A percentile compares a stretch with the other conserved stretches of the same genome.
Conservation (phyloP, 225 moss, liverwort and hornwort genomes). For the Lunularia cruciata region DNA sequence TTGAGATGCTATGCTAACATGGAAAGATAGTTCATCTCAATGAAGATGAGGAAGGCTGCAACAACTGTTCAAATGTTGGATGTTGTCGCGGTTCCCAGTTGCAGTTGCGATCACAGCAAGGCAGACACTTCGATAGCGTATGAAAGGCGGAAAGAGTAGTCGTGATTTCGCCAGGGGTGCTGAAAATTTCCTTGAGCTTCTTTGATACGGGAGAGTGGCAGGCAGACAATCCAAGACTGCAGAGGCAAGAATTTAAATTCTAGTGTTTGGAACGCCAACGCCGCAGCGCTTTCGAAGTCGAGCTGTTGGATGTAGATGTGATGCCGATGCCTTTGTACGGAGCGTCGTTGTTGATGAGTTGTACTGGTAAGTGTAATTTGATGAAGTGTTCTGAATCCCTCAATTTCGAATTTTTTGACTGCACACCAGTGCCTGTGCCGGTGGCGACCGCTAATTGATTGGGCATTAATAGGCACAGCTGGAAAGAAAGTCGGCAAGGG, state of each 20-base stretch:
- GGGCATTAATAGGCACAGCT: too few relatives aligned
- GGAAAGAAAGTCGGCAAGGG: too few relatives aligned
- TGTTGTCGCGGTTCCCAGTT: slow-evolving; percentile 36
- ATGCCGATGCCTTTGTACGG: not conserved
- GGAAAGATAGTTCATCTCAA: not conserved
- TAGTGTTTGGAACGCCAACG: not conserved
- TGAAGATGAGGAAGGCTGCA: not conserved
- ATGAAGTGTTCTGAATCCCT: too few relatives aligned
- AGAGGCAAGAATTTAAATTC: not conserved
- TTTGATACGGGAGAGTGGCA: not conserved
- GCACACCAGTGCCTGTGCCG: too few relatives aligned
- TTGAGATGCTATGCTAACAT: too few relatives aligned
- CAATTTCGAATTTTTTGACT: not conserved
- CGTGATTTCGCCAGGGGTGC: not conserved
- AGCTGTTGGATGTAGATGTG: slow-evolving; percentile 2
- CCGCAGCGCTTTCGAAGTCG: not conserved
- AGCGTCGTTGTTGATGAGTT: not conserved
- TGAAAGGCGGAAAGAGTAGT: slow-evolving; percentile 1
- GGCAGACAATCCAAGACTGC: too few relatives aligned
- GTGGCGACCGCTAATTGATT: too few relatives aligned
- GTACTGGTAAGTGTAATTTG: not conserved
- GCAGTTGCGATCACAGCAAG: not conserved
- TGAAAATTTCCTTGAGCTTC: not conserved
- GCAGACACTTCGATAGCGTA: not conserved
- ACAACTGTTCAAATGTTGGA: slow-evolving; percentile 18